Evolutionary conservation across 2,329 filamentous ascomycete species (phyloP).

Genomic region (Ceratocystis variospora): DNA sequence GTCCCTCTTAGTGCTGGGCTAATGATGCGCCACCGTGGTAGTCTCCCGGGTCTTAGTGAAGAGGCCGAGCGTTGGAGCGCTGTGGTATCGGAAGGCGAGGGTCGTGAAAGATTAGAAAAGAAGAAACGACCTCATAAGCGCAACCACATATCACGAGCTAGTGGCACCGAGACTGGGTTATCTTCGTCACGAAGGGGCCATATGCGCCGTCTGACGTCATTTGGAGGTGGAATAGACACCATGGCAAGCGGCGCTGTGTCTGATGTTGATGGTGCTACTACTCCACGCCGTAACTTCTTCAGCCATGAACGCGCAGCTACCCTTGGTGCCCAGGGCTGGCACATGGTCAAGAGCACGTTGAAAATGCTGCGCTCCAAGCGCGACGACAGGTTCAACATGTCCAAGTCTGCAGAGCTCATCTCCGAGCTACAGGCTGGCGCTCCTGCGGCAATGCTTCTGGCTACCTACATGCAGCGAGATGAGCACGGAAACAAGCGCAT

Average conservation of each 20-base stretch:
- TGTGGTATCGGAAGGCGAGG: conserved; percentile 58
- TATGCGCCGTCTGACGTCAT: conserved; percentile 50
- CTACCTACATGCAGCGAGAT: conserved; percentile 95
- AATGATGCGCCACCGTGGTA: conserved; percentile 49
- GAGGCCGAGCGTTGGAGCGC: conserved; percentile 38
- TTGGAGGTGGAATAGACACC: conserved; percentile 37
- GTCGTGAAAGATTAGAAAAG: conserved; percentile 46
- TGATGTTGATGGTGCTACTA: conserved; percentile 43
- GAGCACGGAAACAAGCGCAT: conserved; percentile 93
- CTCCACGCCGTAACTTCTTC: conserved; percentile 43
- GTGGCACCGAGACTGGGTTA: conserved; percentile 13
- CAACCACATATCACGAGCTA: conserved; percentile 19
- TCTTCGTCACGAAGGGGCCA: conserved; percentile 34
- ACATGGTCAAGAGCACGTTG: conserved; percentile 78
- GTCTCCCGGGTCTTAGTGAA: conserved; percentile 47
- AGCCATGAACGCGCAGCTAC: conserved; percentile 55
- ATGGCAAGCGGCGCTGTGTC: conserved; percentile 34
- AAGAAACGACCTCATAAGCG: conserved; percentile 15
- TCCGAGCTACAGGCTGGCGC: conserved; percentile 86
- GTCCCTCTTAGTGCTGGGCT: conserved; percentile 28
- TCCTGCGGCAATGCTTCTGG: conserved; percentile 83
- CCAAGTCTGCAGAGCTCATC: conserved; percentile 92
- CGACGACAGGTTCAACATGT: conserved; percentile 78
- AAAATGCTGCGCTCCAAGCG: conserved; percentile 68
- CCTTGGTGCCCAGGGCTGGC: conserved; percentile 74